Base-by-base conservation (phyloP, 2,329 filamentous ascomycete species). In the Pochonia chlamydosporia region DNA sequence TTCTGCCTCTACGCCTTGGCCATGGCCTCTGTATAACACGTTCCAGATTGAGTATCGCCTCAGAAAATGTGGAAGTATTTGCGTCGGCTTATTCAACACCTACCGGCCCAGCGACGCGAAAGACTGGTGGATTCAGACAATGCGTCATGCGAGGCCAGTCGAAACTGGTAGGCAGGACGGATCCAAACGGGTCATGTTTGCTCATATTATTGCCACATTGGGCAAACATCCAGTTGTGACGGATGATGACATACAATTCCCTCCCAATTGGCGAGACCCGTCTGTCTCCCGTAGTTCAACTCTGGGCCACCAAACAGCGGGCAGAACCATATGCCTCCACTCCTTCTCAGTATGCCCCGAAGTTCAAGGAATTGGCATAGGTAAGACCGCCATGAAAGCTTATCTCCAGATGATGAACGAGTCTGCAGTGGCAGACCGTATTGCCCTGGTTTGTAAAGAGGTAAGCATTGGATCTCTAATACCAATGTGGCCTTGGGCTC, bases 271-370 rank as follows among this genome's bases (percentile, higher is more conserved):
- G 84, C 71, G 74, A 50, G 71, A 73, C 42, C 67, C 69, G 61
- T 71, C 44, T 62, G 67, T 40, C 71, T 75, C 30, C 61, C 64
- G 2, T 59, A 81, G 9, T 13, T 48, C 49, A 5, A 21, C 37
- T 33, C 36, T 45, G 13, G 89, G 89, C 26, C 88, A 95, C 64
- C 79, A 86, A 56, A 81, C 89, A 49, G 70, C 73, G 14, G 89
- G 89, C 33, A 70, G 81, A 37, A 95, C 88, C 0, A 76, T 96
- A 47, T 88, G 82, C 47, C 69, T 96, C 43, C 91, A 96, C 66
- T 92, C 87, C 1, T 74, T 96, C 5, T 88, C 87, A 16, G 84
- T 96, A 5, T 74, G 86, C 46, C 89, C 88, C 1, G 79, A 83
- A 49, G 81, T 89, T 48, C 88, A 93, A 54, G 75, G 80, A 28